Evolutionary conservation across 2,329 filamentous ascomycete genomes (phyloP).

Genomic region (Gremmenia infestans): DNA sequence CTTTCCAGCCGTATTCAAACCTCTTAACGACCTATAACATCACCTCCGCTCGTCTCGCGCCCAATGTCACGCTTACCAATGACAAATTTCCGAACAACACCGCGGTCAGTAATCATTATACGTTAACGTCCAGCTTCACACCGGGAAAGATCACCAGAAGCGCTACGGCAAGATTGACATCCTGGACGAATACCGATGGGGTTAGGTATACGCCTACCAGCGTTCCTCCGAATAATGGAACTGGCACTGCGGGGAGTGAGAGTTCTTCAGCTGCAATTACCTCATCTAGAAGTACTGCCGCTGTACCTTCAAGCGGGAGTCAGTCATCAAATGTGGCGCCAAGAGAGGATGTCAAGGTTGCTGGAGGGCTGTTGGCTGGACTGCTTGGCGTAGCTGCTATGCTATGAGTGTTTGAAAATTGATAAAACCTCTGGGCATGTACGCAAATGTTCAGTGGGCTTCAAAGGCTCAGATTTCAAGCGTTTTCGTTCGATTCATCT

Average conservation of each 20-base stretch:
- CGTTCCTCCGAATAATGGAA: background rate
- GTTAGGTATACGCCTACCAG: constrained; percentile 1
- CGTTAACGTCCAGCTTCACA: constrained; percentile 33
- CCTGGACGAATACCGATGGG: constrained; percentile 1
- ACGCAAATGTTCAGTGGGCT: background rate
- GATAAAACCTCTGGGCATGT: background rate
- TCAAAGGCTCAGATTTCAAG: background rate
- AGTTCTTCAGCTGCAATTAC: background rate
- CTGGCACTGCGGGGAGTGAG: background rate
- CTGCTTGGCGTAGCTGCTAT: background rate
- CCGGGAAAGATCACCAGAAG: constrained; percentile 40
- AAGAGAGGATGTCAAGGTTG: background rate
- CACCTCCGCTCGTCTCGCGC: constrained; percentile 19
- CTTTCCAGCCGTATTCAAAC: constrained; percentile 32
- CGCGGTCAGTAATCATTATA: constrained; percentile 40
- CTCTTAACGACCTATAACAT: constrained; percentile 32
- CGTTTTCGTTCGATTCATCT: background rate
- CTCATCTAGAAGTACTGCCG: background rate
- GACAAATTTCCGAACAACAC: constrained; percentile 35
- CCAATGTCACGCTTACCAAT: constrained; percentile 4
- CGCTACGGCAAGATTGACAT: constrained; percentile 27
- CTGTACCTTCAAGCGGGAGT: background rate
- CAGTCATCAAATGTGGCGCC: background rate
- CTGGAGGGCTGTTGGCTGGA: background rate
- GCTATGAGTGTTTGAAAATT: background rate